These are phyloP conservation scores for Malassezia sp. DNA, from an alignment of 1,284 basidiomycete genomes.

Conservation along the genomic window DNA sequence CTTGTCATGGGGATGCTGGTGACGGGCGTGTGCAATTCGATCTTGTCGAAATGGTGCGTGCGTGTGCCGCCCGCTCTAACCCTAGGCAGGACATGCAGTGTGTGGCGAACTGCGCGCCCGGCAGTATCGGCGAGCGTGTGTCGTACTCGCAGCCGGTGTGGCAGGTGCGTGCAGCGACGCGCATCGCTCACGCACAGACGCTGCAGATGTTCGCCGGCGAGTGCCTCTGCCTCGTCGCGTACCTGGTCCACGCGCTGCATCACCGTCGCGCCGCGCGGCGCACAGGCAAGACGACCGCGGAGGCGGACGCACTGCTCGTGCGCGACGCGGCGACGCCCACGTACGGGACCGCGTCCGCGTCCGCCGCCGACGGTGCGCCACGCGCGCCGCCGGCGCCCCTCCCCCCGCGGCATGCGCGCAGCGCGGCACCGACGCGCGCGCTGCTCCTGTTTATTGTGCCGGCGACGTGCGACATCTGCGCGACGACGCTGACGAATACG, in stretches of 20 bases:
- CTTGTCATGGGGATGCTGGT: constrained; percentile 52
- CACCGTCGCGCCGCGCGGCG: neutral
- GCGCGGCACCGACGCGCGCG: no score
- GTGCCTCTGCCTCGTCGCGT: constrained; percentile 39
- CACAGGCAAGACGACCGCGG: neutral
- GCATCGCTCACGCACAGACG: no score
- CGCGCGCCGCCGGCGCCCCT: neutral
- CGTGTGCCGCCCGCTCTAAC: neutral
- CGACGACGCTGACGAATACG: constrained; percentile 86
- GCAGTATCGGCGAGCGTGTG: constrained; percentile 21
- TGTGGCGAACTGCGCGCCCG: constrained; percentile 42
- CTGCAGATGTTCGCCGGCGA: constrained; percentile 48
- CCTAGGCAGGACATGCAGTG: constrained; percentile 47
- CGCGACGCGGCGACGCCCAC: neutral
- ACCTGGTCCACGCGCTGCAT: constrained; percentile 16
- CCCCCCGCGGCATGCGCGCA: no score
- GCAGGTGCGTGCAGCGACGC: no score
- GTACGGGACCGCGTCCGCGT: neutral
- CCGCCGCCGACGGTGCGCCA: neutral
- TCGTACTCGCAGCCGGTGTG: constrained; percentile 42
- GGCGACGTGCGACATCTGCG: constrained; percentile 74
- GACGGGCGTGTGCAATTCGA: constrained; percentile 48
- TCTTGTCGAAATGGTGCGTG: constrained; percentile 40
- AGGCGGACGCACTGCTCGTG: neutral
- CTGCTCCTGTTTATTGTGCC: constrained; percentile 66